These are phyloP conservation scores for Prunus campanulata DNA, from an alignment of 306 rosid genomes.

Conservation along the genomic window DNA sequence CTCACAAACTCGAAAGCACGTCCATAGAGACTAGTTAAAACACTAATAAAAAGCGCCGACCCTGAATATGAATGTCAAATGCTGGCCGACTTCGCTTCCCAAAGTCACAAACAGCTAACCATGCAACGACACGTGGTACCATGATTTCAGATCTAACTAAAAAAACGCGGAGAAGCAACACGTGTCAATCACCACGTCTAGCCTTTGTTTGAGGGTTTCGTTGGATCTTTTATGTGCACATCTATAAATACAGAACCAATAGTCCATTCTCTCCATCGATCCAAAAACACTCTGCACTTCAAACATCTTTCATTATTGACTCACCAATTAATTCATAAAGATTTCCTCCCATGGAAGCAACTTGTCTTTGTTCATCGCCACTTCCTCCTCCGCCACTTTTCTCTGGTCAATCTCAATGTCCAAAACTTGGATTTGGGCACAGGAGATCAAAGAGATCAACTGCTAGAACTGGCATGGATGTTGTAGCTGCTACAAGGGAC, in stretches of 20 bases:
- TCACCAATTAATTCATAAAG: background rate
- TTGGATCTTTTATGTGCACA: no score
- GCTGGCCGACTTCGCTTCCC: background rate
- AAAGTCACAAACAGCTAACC: background rate
- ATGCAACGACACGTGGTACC: background rate
- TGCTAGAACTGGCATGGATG: background rate
- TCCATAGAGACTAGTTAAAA: no score
- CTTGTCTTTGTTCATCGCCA: background rate
- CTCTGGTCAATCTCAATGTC: background rate
- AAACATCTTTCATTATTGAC: no score
- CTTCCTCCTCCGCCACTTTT: background rate
- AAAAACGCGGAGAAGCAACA: background rate
- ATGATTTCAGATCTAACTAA: background rate
- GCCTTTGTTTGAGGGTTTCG: no score
- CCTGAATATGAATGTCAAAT: background rate
- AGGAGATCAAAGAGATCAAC: background rate
- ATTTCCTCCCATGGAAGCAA: constrained; percentile 3
- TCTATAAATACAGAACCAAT: background rate
- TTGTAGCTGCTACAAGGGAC: background rate
- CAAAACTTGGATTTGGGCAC: background rate
- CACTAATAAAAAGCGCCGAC: background rate
- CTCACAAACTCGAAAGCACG: no score
- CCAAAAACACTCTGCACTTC: no score
- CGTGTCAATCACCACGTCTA: constrained; percentile 8
- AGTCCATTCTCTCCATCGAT: background rate